Base-by-base conservation (phyloP, 768 basidiomycete genomes). In the Fistulinella prunicolor region DNA sequence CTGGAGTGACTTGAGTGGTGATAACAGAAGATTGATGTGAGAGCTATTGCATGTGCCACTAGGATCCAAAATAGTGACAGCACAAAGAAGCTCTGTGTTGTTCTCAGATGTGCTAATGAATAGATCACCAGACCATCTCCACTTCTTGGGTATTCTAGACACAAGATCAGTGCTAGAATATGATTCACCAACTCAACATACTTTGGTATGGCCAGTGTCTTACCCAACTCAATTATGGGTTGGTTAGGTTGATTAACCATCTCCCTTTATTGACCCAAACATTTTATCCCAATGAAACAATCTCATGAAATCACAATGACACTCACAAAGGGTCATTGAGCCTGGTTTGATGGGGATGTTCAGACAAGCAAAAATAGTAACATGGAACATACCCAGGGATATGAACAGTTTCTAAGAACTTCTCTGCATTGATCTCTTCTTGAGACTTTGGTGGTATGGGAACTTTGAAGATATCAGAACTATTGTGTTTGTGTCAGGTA, bases 71-170 rank as follows among this genome's bases (percentile, higher is more conserved):
- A 87, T 64, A 2, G 59, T 61, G 24, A 79, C 72, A 29, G 76
- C 68, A 65, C 83, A 83, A 0, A 83, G 54, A 7, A 64, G 64
- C 46, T 80, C 73, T 22, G 70, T 61, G 20, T 65, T 63, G 19
- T 66, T 68, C 5, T 65, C 60, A 17, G 62, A 62, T 3, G 64
- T 63, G 21, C 68, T 69, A 19, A 78, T 69, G 45, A 73, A 71
- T 23, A 86, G 67, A 19, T 77, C 67, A 20, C 84, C 85, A 30
- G 72, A 67, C 86, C 86, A 87, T 53, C 72, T 80, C 79, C 79
- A 88, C 44, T 77, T 77, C 59, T 80, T 81, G 19, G 70, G 70
- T 34, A 81, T 78, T 53, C 83, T 85, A 46, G 2, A 35, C 42
- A 34, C 32, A 20, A 34, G 6, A 32, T 62, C 2, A 61, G 50